Evolutionary conservation across 306 rosid species (phyloP), one percentile per base, ranked within the genome.

Genomic region (Acacia confusa): DNA sequence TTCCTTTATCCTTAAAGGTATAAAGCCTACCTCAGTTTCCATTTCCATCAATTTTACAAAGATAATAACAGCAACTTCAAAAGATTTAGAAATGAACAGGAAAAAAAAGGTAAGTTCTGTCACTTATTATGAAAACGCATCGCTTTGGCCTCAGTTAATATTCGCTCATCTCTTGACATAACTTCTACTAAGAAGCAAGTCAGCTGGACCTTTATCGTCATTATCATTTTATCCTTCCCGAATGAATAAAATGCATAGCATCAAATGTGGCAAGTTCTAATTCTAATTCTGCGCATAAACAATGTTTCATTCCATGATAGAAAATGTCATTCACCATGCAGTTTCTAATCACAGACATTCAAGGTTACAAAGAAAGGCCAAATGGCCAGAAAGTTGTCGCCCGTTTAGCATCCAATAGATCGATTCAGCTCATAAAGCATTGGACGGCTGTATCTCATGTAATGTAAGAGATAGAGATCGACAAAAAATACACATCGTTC

Each of bases 351-450:
- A 19, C 28, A 48, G 36, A 50, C 36, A 30, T 17, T 52, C 25
- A 73, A 73, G 12, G 65, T 32, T 52, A 28, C 11, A 50, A 5
- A 45, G 63, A 50, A 12, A 9, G 48, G 48, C 32, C 8, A 28
- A 48, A 11, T 50, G 45, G 9, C 63, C 63, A 30, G 44, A n/a
- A 72, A 32, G 50, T 28, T 72, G 43, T 30, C 27, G 25, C 4
- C 65, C 2, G 2, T 61, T 19, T 34, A 10, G 57, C 34, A 41
- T 20, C 66, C 13, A 20, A 9, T 10, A 50, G 17, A 32, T 43
- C 66, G 17, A 50, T 58, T 32, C 66, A 74, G 30, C 66, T 74
- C 65, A 52, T 16, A 52, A 73, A 73, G 20, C 65, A 73, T 16
- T 30, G n/a, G 10, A 30, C 19, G 28, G 45, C 10, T 19, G 44